Conservation (phyloP, 75 land plant species). For the Isoetes taiwanensis region DNA sequence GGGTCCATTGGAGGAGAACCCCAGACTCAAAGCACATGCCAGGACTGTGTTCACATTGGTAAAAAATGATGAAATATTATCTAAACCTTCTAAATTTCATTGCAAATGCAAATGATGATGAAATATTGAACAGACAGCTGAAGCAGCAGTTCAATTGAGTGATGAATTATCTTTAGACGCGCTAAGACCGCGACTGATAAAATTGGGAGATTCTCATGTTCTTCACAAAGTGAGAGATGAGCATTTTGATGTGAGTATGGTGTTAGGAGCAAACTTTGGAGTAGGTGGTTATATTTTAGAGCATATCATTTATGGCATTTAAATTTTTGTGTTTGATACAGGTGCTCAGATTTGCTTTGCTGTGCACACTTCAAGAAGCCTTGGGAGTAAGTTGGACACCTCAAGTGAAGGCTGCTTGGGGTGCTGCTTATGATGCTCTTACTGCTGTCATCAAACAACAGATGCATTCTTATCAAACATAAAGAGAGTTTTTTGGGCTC, state of each 20-base stretch:
- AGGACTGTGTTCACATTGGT: conserved; percentile 55
- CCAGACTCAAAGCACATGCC: conserved; percentile 65
- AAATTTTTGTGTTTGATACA: too few species aligned
- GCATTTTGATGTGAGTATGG: conserved; percentile 66
- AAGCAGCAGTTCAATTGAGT: conserved; percentile 40
- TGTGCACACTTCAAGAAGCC: conserved; percentile 7
- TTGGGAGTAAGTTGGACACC: neutral
- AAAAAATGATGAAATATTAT: too few species aligned
- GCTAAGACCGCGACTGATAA: conserved; percentile 25
- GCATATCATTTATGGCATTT: too few species aligned
- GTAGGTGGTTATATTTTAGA: too few species aligned
- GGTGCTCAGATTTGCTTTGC: conserved; percentile 8
- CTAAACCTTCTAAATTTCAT: too few species aligned
- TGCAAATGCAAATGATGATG: too few species aligned
- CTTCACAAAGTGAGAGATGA: conserved; percentile 31
- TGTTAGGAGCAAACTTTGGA: too few species aligned
- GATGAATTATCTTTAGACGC: conserved; percentile 29
- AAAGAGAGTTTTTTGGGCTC: too few species aligned
- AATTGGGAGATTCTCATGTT: conserved; percentile 37
- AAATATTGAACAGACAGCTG: conserved; percentile 53
- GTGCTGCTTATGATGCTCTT: conserved; percentile 5
- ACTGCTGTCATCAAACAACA: neutral
- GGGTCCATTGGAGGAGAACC: conserved; percentile 40
- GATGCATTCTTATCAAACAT: too few species aligned
- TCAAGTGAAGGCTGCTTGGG: conserved; percentile 6